Percentiles rank a stretch among this genome's conserved stretches.
Evolutionary conservation across 805 yeast genomes (phyloP).

Genomic region (Dipodascus geniculatus): DNA sequence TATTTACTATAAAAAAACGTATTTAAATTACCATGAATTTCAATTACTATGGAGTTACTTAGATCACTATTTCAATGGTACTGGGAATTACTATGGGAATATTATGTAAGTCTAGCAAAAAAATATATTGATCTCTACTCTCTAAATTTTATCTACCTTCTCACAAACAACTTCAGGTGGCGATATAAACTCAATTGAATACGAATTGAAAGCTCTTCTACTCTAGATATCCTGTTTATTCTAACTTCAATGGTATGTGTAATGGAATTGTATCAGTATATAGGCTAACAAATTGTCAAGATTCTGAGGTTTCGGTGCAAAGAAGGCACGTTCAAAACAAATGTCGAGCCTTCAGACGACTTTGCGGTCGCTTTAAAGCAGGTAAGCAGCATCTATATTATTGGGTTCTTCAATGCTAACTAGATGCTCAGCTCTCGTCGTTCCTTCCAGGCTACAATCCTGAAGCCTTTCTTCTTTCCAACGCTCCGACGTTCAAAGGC

Average conservation of each 20-base stretch:
- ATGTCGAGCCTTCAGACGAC: constrained; percentile 33
- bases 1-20: too few species aligned
- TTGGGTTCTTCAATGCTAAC: background rate
- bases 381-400: constrained; percentile 10
- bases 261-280: too few species aligned
- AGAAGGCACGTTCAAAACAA: constrained; percentile 70
- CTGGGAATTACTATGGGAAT: too few species aligned
- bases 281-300: constrained; percentile 24
- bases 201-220: too few species aligned
- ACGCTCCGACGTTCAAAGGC: constrained; percentile 35
- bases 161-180: background rate
- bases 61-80: too few species aligned
- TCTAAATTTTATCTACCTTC: background rate
- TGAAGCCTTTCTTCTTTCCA: constrained; percentile 25
- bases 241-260: too few species aligned
- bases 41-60: too few species aligned
- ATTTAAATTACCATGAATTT: too few species aligned
- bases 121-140: too few species aligned
- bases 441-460: background rate
- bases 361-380: constrained; percentile 34
- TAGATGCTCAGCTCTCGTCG: constrained; percentile 8
- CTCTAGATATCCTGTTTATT: too few species aligned
- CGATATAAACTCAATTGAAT: too few species aligned
- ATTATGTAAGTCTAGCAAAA: background rate
- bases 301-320: constrained; percentile 72